phyloP scores from a whole-genome alignment of 2,329 filamentous ascomycete species.

The Penicillium hordei region DNA sequence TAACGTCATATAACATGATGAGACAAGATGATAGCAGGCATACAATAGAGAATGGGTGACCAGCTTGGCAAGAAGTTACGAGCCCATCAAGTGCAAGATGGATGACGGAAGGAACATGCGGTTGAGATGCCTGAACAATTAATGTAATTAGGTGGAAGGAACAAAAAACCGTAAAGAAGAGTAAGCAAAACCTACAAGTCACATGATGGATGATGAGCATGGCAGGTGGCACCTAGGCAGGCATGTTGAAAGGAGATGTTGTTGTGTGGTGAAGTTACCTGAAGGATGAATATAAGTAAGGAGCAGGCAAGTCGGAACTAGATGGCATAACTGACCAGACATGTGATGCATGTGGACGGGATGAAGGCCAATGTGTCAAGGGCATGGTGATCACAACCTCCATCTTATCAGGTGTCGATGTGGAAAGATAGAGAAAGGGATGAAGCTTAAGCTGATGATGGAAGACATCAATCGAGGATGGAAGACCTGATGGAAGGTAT shows the following conservation, averaged over 20 bases:
- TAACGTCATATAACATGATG: no score
- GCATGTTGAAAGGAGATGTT: not conserved
- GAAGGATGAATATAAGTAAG: not conserved
- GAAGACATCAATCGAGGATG: slow-evolving; percentile 2
- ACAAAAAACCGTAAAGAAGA: not conserved
- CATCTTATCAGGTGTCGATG: not conserved
- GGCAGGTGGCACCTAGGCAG: not conserved
- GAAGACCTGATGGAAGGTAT: not conserved
- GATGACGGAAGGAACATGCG: not conserved
- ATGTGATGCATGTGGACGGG: not conserved
- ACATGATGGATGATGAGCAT: not conserved
- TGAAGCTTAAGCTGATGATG: not conserved
- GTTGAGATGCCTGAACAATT: not conserved
- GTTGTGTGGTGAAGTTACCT: not conserved
- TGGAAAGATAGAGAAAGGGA: not conserved
- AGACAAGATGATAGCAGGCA: no score
- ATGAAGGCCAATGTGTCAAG: not conserved
- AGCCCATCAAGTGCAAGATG: not conserved
- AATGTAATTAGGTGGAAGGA: not conserved
- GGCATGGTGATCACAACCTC: not conserved
- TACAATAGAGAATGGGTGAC: no score
- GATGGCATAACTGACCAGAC: not conserved
- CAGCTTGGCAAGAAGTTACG: not conserved
- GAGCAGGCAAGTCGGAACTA: not conserved
- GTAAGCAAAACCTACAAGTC: not conserved